These are phyloP conservation scores for Aspergillus quadricinctus DNA, from an alignment of 2,329 filamentous ascomycete species.

Conservation along the genomic window DNA sequence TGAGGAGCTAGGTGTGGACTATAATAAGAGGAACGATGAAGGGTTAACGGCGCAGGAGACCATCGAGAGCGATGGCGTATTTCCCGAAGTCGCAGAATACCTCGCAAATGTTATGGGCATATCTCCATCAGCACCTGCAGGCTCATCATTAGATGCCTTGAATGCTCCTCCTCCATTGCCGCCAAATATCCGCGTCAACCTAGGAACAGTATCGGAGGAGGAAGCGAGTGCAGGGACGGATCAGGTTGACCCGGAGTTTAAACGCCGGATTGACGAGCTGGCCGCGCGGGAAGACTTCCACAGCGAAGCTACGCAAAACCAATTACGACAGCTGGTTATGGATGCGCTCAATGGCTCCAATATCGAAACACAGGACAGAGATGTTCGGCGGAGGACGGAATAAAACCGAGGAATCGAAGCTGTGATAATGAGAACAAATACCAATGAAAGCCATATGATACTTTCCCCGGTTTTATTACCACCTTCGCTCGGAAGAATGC, in stretches of 20 bases:
- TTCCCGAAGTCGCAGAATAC: constrained; percentile 69
- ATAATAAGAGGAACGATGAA: constrained; percentile 62
- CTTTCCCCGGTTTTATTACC: background rate
- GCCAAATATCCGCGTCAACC: constrained; percentile 69
- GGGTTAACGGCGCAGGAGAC: constrained; percentile 77
- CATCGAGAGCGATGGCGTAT: constrained; percentile 73
- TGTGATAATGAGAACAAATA: constrained; percentile 2
- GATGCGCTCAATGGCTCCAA: constrained; percentile 71
- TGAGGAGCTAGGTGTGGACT: constrained; percentile 73
- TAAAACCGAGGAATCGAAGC: constrained; percentile 33
- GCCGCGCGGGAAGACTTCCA: constrained; percentile 80
- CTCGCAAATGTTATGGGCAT: constrained; percentile 45
- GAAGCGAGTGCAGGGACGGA: constrained; percentile 53
- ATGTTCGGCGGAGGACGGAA: constrained; percentile 58
- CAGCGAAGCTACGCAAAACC: constrained; percentile 71
- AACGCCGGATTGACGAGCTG: constrained; percentile 81
- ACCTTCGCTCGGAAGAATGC: background rate
- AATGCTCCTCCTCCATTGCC: constrained; percentile 61
- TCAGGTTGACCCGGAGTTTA: constrained; percentile 76
- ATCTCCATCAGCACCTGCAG: constrained; percentile 19
- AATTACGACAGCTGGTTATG: constrained; percentile 72
- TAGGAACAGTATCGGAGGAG: constrained; percentile 67
- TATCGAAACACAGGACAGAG: constrained; percentile 57
- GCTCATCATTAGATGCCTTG: constrained; percentile 30
- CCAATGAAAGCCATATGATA: background rate